Base-by-base conservation (phyloP, 805 yeast genomes). In the Ogataea sp. region DNA sequence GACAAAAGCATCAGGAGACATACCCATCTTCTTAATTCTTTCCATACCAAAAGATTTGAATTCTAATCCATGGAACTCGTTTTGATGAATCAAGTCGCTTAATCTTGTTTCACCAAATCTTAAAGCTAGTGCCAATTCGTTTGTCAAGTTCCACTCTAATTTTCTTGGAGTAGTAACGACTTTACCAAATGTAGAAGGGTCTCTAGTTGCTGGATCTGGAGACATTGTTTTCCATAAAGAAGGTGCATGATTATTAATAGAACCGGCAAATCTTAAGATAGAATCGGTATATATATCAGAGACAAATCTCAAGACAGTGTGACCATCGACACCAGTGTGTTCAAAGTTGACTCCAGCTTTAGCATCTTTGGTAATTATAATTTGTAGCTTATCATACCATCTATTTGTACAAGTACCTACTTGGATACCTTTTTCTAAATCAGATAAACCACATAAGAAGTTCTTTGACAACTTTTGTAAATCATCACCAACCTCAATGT, bases 301-400 rank as follows among this genome's bases (percentile, higher is more conserved):
- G 13, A 87, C 95, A 65, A 83, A 82, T 46, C 96, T 65, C 48
- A 88, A 65, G 4, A 88, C 95, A 0, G 97, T 88, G 59, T 88
- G 96, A 41, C 97, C 97, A 61, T 88, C 97, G 21, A 88, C 94
- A 49, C 96, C 96, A 0, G 97, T 83, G 55, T 88, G 93, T 54
- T 88, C 97, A 56, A 88, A 88, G 59, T 89, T 88, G 48, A 88
- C 80, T 23, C 97, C 97, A 2, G 93, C 96, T 59, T 84, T 83
- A 20, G 94, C 95, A 59, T 88, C 86, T 56, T 79, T 77, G 4
- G 96, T 86, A 40, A 88, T 76, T 39, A 88, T 88, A 47, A 88
- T 71, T 60, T 88, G 96, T 46, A 88, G 63, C 62, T 88, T 88
- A 62, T 88, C 97, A 57, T 87, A 88, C 96, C 96, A 88, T 57